phyloP scores from a whole-genome alignment of 768 basidiomycete genomes.

The Megacollybia marginata region DNA sequence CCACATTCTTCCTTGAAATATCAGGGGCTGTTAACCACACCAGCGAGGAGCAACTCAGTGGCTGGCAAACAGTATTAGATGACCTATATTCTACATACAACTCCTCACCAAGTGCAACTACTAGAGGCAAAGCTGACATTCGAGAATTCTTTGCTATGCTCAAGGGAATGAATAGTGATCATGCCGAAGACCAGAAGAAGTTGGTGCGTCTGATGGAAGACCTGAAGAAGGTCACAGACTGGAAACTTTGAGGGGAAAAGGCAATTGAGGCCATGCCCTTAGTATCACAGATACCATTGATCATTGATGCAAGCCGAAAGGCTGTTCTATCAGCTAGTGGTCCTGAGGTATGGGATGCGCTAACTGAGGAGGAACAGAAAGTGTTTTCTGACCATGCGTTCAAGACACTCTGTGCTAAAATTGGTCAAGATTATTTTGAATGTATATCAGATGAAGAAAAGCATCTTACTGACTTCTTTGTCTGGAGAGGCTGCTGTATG shows the following conservation, averaged over 20 bases:
- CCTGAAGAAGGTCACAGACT: slow-evolving; percentile 2
- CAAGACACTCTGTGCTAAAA: neutral
- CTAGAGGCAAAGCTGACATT: neutral
- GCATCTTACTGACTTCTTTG: slow-evolving; percentile 7
- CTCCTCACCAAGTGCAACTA: neutral
- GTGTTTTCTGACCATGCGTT: neutral
- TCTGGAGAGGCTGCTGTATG: slow-evolving; percentile 23
- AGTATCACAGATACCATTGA: neutral
- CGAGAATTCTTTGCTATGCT: neutral
- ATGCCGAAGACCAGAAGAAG: slow-evolving; percentile 20
- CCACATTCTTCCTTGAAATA: neutral
- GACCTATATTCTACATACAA: neutral
- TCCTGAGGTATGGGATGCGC: slow-evolving; percentile 7
- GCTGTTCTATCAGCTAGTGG: slow-evolving; percentile 11
- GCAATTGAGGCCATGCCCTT: slow-evolving; percentile 1
- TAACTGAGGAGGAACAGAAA: slow-evolving; percentile 8
- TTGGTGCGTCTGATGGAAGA: slow-evolving; percentile 2
- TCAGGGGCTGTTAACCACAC: neutral
- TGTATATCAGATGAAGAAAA: slow-evolving; percentile 8
- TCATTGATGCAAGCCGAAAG: slow-evolving; percentile 1
- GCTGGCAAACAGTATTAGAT: slow-evolving; percentile 5
- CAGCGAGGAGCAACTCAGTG: neutral
- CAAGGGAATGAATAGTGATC: slow-evolving; percentile 12
- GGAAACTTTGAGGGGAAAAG: slow-evolving; percentile 7
- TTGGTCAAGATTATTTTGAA: slow-evolving; percentile 12